Percentiles rank a stretch among this genome's conserved stretches.
Evolutionary conservation across 495 filamentous ascomycete genomes (phyloP).

Genomic region (Thermochaetoides thermophila): DNA sequence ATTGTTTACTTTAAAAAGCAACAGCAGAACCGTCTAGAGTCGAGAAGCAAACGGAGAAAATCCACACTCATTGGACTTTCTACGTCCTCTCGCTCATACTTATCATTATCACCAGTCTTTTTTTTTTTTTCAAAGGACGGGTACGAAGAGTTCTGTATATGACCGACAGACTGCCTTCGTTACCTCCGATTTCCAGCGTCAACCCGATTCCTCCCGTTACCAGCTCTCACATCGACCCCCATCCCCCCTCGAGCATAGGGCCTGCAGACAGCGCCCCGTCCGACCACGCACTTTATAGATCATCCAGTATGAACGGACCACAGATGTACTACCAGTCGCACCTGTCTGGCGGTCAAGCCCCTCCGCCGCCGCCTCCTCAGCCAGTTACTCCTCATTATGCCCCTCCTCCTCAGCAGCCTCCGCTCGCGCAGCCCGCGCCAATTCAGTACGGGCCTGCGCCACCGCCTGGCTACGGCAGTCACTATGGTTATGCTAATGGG

Average conservation of each 20-base stretch:
- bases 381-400: slow-evolving; percentile 59
- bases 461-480: slow-evolving; percentile 24
- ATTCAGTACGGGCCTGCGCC: slow-evolving; percentile 50
- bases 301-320: slow-evolving; percentile 77
- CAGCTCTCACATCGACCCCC: slow-evolving; percentile 36
- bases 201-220: slow-evolving; percentile 46
- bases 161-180: slow-evolving; percentile 64
- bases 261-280: too few species aligned
- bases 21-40: too few species aligned
- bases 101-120: too few species aligned
- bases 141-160: too few species aligned
- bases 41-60: too few species aligned
- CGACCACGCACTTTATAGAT: too few species aligned
- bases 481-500: slow-evolving; percentile 62
- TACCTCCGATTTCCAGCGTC: slow-evolving; percentile 58
- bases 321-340: slow-evolving; percentile 78
- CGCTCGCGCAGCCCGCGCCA: slow-evolving; percentile 67
- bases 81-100: too few species aligned
- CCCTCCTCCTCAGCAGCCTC: slow-evolving; percentile 37
- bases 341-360: slow-evolving; percentile 68
- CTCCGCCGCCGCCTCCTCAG: slow-evolving; percentile 65
- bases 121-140: too few species aligned
- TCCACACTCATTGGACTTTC: too few species aligned
- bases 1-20: too few species aligned
- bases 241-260: slow-evolving; percentile 39